Evolutionary conservation across 2,329 filamentous ascomycete species (phyloP), one percentile per base, ranked within the genome.

Genomic region (Colletotrichum cereale): DNA sequence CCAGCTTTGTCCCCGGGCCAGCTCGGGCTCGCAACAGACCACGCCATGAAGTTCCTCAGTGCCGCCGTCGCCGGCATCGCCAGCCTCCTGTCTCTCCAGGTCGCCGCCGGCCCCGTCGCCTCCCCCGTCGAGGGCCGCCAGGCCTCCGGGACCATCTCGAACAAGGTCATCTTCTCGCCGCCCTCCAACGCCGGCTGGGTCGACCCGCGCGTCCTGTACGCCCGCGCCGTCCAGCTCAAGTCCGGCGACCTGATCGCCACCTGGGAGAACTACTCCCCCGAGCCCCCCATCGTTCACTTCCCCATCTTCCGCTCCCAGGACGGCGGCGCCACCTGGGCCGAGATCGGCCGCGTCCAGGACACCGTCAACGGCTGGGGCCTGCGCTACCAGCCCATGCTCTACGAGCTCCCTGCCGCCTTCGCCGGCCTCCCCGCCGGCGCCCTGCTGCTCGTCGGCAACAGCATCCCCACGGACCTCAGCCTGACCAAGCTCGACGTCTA

Each of bases 401-500:
- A 92, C 76, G 85, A 89, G 74, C 85, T 94, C 3, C 87, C 89
- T 0, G 81, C 86, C 50, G 78, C 80, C 2, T 83, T 93, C 58
- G 91, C 87, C 21, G 82, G 84, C 0, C 93, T 86, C 76, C 80
- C 85, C 1, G 86, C 86, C 5, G 92, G 91, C 4, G 93, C 91
- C 0, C 81, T 94, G n/a, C 82, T 94, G 24, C 79, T 87, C 11
- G 85, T 90, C 0, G 90, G 89, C 1, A 91, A 86, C 73, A 88
- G 87, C 38, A 90, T 90, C 53, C 87, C 87, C 0, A 83, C 82
- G 1, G 81, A 93, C 77, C 83, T 92, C 34, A 89, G 86, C 48
- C 81, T 84, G 70, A 93, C 91, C 1, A 85, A 91, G 74, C 91
- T 94, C 57, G 91, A 93, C 71, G 82, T 94, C 11, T 94, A 93